Percentiles rank a stretch among this genome's conserved stretches.
Evolutionary conservation across 108 stramenopile genomes (phyloP).

Genomic region (Nannochloropsis salina): DNA sequence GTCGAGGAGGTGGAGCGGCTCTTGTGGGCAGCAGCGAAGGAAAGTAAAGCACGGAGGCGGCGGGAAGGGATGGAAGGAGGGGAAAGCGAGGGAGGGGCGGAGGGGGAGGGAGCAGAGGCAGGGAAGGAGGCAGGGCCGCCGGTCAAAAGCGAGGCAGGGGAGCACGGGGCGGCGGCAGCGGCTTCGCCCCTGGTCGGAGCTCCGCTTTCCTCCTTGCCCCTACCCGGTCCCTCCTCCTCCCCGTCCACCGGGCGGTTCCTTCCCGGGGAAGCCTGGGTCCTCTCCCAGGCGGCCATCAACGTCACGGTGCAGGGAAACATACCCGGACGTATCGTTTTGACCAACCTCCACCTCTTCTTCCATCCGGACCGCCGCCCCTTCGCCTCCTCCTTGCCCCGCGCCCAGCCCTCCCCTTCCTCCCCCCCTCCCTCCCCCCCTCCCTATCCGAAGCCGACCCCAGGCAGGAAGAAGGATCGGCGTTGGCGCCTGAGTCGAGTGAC

Average conservation of each 20-base stretch:
- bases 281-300: not conserved
- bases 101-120: not conserved
- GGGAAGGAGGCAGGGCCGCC: not conserved
- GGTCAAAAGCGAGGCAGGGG: not conserved
- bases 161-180: too few species aligned
- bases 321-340: not conserved
- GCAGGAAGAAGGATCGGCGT: not conserved
- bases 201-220: not conserved
- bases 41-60: not conserved
- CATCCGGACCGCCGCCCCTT: not conserved
- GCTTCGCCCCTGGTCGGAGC: too few species aligned
- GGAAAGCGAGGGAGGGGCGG: not conserved
- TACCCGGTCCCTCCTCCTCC: not conserved
- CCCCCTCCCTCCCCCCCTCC: not conserved
- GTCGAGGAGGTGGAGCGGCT: not conserved
- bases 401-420: not conserved
- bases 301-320: not conserved
- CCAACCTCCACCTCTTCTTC: not conserved
- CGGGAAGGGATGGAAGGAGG: not conserved
- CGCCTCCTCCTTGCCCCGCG: not conserved
- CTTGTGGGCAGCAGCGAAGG: not conserved
- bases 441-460: not conserved
- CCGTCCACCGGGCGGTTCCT: not conserved
- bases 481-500: slow-evolving; percentile 21
- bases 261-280: not conserved